These are phyloP conservation scores for Fusarium sp. DNA, from an alignment of 2,329 filamentous ascomycete genomes.

Conservation along the genomic window DNA sequence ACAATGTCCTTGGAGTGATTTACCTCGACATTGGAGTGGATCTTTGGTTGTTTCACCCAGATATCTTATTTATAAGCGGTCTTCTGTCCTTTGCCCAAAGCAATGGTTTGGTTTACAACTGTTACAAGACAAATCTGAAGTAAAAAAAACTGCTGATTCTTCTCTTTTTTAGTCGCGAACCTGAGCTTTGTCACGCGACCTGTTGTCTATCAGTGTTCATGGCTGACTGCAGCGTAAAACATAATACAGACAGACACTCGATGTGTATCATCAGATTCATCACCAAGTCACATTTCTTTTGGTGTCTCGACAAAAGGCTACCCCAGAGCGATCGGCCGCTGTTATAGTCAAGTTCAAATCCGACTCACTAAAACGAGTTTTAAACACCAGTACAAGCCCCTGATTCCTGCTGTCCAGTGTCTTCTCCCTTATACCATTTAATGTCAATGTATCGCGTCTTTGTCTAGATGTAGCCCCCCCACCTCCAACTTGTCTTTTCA, in stretches of 20 bases:
- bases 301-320: neutral
- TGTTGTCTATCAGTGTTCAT: neutral
- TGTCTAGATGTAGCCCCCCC: conserved; percentile 21
- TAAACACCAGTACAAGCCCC: neutral
- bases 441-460: conserved; percentile 13
- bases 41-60: neutral
- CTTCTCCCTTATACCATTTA: conserved; percentile 6
- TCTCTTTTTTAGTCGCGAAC: neutral
- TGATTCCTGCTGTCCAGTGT: neutral
- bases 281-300: neutral
- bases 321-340: neutral
- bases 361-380: conserved; percentile 7
- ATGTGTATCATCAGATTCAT: too few species aligned
- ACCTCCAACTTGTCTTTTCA: conserved; percentile 2
- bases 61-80: neutral
- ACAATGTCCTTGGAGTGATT: neutral
- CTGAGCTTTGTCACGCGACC: neutral
- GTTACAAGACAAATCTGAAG: neutral
- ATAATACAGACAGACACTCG: neutral
- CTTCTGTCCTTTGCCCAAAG: neutral
- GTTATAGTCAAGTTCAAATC: conserved; percentile 9
- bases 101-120: neutral
- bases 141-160: neutral
- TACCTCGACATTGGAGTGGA: neutral
- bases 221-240: neutral